Evolutionary conservation across 768 basidiomycete species (phyloP), one percentile per base, ranked within the genome.

Genomic region (Rhizopogon salebrosus): DNA sequence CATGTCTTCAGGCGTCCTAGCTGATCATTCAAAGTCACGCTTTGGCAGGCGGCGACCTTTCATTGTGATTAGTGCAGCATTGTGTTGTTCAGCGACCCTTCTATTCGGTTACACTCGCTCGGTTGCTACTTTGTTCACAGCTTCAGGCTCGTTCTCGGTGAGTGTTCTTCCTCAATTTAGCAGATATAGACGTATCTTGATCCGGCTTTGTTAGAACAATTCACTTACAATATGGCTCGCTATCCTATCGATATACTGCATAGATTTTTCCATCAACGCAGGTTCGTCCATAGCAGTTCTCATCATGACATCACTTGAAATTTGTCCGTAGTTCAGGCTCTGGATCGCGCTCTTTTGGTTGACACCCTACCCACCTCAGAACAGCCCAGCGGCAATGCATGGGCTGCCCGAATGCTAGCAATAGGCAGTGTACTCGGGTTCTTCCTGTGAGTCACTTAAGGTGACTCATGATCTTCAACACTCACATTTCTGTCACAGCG

Each of bases 371-470:
- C 92, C 0, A 72, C 87, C 0, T 64, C 78, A 1, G 74, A 82
- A 23, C 95, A 98, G 66, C 83, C 93, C 6, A 73, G 79, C 8
- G 94, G 89, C 1, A 97, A 95, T 63, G 95, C 95, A 0, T 98
- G 95, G 95, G 95, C 92, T 0, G 92, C 90, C 0, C 75, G 88
- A n/a, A 95, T 97, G 92, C 72, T 89, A 41, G 91, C 90, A 1
- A 62, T 94, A 24, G 95, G 95, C 10, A 84, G 89, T 51, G 85
- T 95, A 0, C 73, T 84, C 2, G 94, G 93, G 0, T 95, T 94
- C 67, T 95, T 89, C 62, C 76, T 91, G 93, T 94, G 59, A 59
- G 89, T 75, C 13, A 11, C 31, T 51, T 6, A 2, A 31, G n/a
- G n/a, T 41, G 11, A 2, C 18, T 6, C 37, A 49, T 8, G 2